Evolutionary conservation across 2,329 filamentous ascomycete species (phyloP), one percentile per base, ranked within the genome.

Genomic region (Elsinoe fawcettii): DNA sequence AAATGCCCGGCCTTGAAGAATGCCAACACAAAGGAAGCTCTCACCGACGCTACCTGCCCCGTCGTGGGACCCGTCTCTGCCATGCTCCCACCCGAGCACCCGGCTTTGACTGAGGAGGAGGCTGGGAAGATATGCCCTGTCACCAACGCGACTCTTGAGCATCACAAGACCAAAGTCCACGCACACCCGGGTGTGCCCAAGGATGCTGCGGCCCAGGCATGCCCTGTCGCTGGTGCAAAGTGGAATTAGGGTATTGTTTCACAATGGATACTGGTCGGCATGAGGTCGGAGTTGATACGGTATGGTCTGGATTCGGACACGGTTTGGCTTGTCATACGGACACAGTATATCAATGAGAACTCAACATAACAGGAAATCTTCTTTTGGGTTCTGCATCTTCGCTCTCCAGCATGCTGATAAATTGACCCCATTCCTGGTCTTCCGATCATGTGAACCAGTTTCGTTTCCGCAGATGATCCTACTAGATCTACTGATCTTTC

Each of bases 1-100:
- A 61, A 66, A 14, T 76, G 74, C 63, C 74, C 74, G 0, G 74
- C 69, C 3, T 64, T 76, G 32, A 72, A 74, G 64, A 67, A 65
- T 51, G 69, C 66, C 51, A 68, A 71, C 57, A 67, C 66, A 36
- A 67, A 66, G 18, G 66, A 72, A 51, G 67, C 67, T 47, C 67
- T 75, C 63, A 71, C 73, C 27, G 71, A 75, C 57, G 72, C 68
- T 1, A 69, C 73, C 1, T 76, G 74, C 62, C 73, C 73, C 0
- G 69, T 75, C 9, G 71, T 75, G 1, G 73, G 73, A n/a, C 69
- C 72, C 3, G 73, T 74, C 1, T 71, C 69, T 1, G 68, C 67
- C 2, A 64, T 74, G 16, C 65, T 76, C 6, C 74, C 74, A 5
- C 74, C 74, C 8, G 68, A 71, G 32, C 74, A 76, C 60, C 74